These are phyloP conservation scores for Pleurotus tuber-regium DNA, from an alignment of 768 basidiomycete genomes.

Conservation along the genomic window DNA sequence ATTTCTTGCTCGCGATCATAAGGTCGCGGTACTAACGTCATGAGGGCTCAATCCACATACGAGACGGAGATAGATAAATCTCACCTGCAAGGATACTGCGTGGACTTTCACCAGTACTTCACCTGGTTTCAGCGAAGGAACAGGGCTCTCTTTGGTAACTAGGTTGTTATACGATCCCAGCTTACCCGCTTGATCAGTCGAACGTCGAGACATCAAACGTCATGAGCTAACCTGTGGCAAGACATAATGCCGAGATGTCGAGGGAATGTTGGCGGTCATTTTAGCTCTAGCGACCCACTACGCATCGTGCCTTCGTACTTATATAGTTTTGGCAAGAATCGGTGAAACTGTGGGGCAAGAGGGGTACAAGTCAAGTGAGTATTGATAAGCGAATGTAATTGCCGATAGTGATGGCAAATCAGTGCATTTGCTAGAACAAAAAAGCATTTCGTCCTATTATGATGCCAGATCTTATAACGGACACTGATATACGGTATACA, in stretches of 20 bases:
- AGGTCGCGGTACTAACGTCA: conserved; percentile 34
- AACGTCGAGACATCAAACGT: not conserved
- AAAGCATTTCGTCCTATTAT: no score
- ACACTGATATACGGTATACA: no score
- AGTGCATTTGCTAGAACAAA: no score
- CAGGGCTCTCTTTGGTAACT: conserved; percentile 6
- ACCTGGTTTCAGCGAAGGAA: conserved; percentile 22
- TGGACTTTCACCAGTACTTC: conserved; percentile 40
- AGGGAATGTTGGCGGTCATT: not conserved
- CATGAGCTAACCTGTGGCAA: no score
- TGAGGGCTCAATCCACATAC: not conserved
- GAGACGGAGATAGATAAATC: not conserved
- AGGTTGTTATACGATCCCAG: conserved; percentile 10
- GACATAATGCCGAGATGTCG: not conserved
- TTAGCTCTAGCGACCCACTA: no score
- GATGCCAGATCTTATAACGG: no score
- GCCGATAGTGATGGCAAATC: no score
- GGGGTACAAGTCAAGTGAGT: no score
- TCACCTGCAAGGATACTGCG: conserved; percentile 36
- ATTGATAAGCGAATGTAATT: no score
- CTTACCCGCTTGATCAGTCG: not conserved
- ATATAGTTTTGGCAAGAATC: no score
- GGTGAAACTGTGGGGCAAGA: not conserved
- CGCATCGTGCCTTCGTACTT: no score
- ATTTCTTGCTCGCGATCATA: conserved; percentile 25